Conservation (phyloP, 306 rosid genomes). For the Malus sieversii region DNA sequence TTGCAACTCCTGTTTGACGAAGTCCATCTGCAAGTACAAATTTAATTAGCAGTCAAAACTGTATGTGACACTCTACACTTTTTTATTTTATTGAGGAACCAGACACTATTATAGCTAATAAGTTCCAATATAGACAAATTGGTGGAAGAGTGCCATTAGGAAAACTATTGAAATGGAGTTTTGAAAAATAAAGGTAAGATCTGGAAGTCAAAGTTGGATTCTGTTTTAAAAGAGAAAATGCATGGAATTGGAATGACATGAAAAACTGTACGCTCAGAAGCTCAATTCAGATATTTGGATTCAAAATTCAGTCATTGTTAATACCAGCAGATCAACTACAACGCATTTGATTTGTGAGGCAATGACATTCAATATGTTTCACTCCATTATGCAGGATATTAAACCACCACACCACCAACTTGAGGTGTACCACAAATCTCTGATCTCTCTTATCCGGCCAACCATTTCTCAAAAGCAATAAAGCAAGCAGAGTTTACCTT, state of each 20-base stretch:
- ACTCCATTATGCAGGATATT: conserved; percentile 2
- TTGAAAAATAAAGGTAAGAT: background rate
- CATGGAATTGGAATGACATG: background rate
- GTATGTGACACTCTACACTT: background rate
- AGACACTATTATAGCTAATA: background rate
- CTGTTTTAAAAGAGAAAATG: background rate
- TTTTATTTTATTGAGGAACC: background rate
- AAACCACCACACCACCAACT: conserved; percentile 7
- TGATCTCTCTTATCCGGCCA: background rate
- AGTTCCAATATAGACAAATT: background rate
- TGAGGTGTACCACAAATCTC: background rate
- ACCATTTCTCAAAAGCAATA: conserved; percentile 6
- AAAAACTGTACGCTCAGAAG: background rate
- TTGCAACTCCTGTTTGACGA: conserved; percentile 66
- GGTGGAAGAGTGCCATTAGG: background rate
- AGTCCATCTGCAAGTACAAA: conserved; percentile 43
- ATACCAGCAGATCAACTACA: conserved; percentile 11
- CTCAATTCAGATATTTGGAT: background rate
- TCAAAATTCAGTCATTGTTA: background rate
- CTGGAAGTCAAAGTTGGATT: background rate
- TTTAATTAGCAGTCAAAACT: background rate
- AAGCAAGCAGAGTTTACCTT: conserved; percentile 45
- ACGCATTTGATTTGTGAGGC: conserved; percentile 6
- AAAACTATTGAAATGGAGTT: background rate
- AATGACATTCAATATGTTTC: background rate